phyloP scores from a whole-genome alignment of 129 eudicot genomes.

The Saussurea involucrata region DNA sequence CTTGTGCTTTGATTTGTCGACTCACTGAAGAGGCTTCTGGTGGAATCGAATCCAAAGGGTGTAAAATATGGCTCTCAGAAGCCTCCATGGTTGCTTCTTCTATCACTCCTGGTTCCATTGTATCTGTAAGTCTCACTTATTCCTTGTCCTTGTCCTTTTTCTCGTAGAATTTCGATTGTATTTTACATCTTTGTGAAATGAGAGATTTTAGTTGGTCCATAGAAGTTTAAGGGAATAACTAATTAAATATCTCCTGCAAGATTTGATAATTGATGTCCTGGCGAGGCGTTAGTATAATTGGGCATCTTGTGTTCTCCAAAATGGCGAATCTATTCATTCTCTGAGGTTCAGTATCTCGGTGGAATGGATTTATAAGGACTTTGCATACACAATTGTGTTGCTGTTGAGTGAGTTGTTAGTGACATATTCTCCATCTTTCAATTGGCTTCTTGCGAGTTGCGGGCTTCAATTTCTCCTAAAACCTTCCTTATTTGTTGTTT shows the following conservation, averaged over 20 bases:
- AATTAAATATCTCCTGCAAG: not conserved
- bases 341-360: too few relatives aligned
- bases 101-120: conserved; percentile 63
- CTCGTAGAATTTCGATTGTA: not conserved
- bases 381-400: not conserved
- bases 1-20: conserved; percentile 46
- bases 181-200: not conserved
- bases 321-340: too few relatives aligned
- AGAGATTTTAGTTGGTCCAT: not conserved
- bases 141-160: not conserved
- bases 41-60: conserved; percentile 34
- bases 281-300: too few relatives aligned
- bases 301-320: too few relatives aligned
- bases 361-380: not conserved
- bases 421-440: not conserved
- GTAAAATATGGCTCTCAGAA: conserved; percentile 75
- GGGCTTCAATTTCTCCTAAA: not conserved
- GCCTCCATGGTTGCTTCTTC: conserved; percentile 60
- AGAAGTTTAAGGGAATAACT: not conserved
- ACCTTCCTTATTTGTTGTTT: not conserved
- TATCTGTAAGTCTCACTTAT: conserved; percentile 50
- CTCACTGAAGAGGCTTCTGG: conserved; percentile 31
- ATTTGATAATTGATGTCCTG: not conserved
- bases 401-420: not conserved
- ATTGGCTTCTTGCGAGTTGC: not conserved